Percentiles rank a stretch among this genome's conserved stretches.
These are phyloP conservation scores for Camellia oleifera DNA, from an alignment of 179 eudicot species.

Conservation along the genomic window DNA sequence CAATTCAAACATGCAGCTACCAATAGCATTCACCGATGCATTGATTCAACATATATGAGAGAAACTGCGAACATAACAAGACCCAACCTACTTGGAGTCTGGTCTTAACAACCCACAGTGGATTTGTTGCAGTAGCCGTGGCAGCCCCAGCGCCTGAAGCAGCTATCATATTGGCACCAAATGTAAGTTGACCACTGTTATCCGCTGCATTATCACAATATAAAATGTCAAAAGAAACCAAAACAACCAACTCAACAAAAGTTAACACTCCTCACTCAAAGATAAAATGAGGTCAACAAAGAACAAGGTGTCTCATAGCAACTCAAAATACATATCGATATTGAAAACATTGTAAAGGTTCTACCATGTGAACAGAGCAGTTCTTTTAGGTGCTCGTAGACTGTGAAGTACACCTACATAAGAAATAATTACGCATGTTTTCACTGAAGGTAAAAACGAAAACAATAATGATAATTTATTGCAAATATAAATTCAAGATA, in stretches of 20 bases:
- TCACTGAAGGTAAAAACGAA: not conserved
- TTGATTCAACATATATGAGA: not conserved
- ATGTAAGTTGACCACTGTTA: conserved; percentile 53
- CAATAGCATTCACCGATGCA: not conserved
- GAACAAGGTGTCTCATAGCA: not conserved
- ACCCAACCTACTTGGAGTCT: conserved; percentile 84
- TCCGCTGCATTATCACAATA: conserved; percentile 38
- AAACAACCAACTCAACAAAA: not conserved
- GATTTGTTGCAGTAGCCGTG: conserved; percentile 81
- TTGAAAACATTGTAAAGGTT: conserved; percentile 18
- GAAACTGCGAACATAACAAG: conserved; percentile 13
- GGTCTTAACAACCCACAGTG: conserved; percentile 98
- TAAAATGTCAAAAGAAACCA: not conserved
- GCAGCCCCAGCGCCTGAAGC: conserved; percentile 98
- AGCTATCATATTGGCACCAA: conserved; percentile 85
- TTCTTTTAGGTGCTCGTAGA: conserved; percentile 75
- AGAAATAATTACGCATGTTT: conserved; percentile 22
- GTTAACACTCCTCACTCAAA: not conserved
- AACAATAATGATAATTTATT: not conserved
- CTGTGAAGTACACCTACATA: conserved; percentile 85
- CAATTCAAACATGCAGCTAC: conserved; percentile 3
- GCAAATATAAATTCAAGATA: not conserved
- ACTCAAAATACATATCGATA: not conserved
- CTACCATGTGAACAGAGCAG: conserved; percentile 48
- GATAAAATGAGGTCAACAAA: not conserved